Evolutionary conservation across 208 protist species (phyloP).

Genomic region (Trypanosoma brucei): DNA sequence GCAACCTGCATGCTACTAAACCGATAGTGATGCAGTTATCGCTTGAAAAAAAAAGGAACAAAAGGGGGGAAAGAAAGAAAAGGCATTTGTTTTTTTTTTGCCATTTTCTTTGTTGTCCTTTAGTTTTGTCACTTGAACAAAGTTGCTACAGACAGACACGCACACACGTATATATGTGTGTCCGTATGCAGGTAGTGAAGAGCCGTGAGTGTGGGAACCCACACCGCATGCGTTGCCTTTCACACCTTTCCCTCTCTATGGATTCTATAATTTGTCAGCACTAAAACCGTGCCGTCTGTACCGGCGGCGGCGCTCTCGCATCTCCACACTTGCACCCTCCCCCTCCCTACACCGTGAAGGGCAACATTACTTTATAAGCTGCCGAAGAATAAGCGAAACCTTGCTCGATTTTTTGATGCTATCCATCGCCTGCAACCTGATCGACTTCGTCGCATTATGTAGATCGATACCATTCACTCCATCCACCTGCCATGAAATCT

Average conservation of each 20-base stretch:
- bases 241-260: too few relatives aligned
- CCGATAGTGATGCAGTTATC: too few relatives aligned
- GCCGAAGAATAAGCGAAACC: conserved; percentile 18
- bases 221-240: too few relatives aligned
- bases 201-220: too few relatives aligned
- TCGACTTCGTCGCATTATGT: conserved; percentile 22
- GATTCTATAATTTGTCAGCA: too few relatives aligned
- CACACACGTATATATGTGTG: too few relatives aligned
- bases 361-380: conserved; percentile 8
- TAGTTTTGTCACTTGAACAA: not conserved
- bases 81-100: not conserved
- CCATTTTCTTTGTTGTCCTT: not conserved
- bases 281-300: too few relatives aligned
- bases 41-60: not conserved
- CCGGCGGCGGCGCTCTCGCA: too few relatives aligned
- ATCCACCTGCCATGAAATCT: conserved; percentile 49
- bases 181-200: too few relatives aligned
- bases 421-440: conserved; percentile 35
- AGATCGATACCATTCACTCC: conserved; percentile 55
- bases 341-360: too few relatives aligned
- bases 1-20: too few relatives aligned
- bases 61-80: not conserved
- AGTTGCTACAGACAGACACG: not conserved
- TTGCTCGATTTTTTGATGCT: conserved; percentile 37
- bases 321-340: too few relatives aligned